phyloP scores from a whole-genome alignment of 371 early-diverging fungal species.

The Mucor plumbeus region DNA sequence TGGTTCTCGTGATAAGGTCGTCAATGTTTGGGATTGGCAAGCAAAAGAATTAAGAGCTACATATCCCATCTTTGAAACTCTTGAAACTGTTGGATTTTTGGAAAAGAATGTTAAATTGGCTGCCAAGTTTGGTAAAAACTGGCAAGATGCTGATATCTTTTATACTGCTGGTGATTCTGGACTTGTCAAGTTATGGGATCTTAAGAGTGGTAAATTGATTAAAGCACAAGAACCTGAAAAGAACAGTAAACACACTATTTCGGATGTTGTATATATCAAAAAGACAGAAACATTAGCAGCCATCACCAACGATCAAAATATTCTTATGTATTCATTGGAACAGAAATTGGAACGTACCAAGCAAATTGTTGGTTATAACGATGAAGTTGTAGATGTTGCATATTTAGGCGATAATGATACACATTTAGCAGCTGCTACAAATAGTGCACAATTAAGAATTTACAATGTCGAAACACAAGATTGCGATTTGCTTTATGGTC shows the following conservation, averaged over 20 bases:
- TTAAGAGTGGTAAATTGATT: conserved; percentile 65
- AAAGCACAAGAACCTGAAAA: conserved; percentile 62
- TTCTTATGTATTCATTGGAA: conserved; percentile 74
- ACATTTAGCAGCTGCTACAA: conserved; percentile 89
- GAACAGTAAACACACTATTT: conserved; percentile 71
- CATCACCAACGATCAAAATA: conserved; percentile 90
- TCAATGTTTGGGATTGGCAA: conserved; percentile 90
- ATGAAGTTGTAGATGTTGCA: conserved; percentile 89
- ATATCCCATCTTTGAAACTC: conserved; percentile 82
- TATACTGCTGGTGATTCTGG: conserved; percentile 89
- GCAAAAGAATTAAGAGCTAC: conserved; percentile 76
- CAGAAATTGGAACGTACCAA: conserved; percentile 63
- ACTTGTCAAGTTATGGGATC: conserved; percentile 75
- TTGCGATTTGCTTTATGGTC: conserved; percentile 88
- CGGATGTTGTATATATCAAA: conserved; percentile 69
- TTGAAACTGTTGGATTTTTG: conserved; percentile 78
- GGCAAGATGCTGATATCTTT: conserved; percentile 60
- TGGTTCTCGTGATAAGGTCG: conserved; percentile 94
- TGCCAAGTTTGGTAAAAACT: conserved; percentile 42
- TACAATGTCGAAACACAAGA: conserved; percentile 82
- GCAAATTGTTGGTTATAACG: conserved; percentile 95
- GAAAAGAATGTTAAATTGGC: conserved; percentile 41
- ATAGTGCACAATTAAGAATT: conserved; percentile 88
- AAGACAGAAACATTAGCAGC: conserved; percentile 65
- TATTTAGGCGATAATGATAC: conserved; percentile 76